Evolutionary conservation across 257 asterid species (phyloP), one percentile per base, ranked within the genome.

Genomic region (Ilex asprella): DNA sequence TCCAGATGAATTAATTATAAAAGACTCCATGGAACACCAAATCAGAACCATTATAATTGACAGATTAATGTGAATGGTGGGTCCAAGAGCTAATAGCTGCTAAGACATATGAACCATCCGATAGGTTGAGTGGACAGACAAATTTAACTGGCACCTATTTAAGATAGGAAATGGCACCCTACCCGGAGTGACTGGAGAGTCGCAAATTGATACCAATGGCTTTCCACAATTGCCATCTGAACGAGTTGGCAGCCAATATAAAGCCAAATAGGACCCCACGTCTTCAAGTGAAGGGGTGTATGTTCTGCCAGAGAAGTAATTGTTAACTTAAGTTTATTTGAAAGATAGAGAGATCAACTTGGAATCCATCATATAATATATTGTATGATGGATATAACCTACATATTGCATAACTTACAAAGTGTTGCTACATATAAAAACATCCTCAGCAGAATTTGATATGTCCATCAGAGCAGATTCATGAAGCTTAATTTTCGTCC

Each of bases 131-230:
- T 35, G 41, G 41, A 35, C 7, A 35, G 41, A 35, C 0, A 35
- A 7, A 35, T 21, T 21, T 3, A 35, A 35, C 27, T 21, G 27
- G 27, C 41, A 35, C 0, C 41, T 2, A 35, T 35, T 35, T 35
- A 16, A 59, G 16, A 11, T 47, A 32, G 56, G 57, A 67, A 53
- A 66, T 54, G 59, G 56, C 54, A 57, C 58, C 62, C 68, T 75
- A 93, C 99, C 96, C 78, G 99, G 88, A 75, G 82, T 63, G 31
- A 93, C 97, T 60, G 95, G 90, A 80, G 83, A 78, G 58, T 87
- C 83, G 64, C 84, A 74, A 69, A 79, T 75, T 60, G 99, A 76
- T 65, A 86, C 79, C 74, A 93, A 27, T 50, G 96, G 82, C 63
- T 59, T 66, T 65, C 99, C 99, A 59, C 62, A 62, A 76, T 82